These are phyloP conservation scores for Aureobasidium leucospermi DNA, from an alignment of 2,329 filamentous ascomycete genomes.

Conservation along the genomic window DNA sequence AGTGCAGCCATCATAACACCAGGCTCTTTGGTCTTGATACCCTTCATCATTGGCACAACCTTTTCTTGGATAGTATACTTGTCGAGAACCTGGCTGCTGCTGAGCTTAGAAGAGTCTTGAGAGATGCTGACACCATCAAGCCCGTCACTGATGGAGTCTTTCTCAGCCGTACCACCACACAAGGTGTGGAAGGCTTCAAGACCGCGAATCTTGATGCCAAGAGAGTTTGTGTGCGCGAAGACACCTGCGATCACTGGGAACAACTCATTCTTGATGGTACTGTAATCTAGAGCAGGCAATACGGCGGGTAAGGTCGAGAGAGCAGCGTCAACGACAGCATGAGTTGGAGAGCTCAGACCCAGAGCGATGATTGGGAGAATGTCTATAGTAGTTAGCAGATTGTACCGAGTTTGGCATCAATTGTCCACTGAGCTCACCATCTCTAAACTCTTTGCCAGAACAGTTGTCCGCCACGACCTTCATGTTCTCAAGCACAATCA, in stretches of 20 bases:
- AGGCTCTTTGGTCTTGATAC: constrained; percentile 95
- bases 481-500: constrained; percentile 84
- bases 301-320: constrained; percentile 70
- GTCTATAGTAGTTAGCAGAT: constrained; percentile 43
- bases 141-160: constrained; percentile 54
- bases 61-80: constrained; percentile 99
- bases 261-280: constrained; percentile 91
- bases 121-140: constrained; percentile 60
- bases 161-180: constrained; percentile 63
- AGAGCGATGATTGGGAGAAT: constrained; percentile 79
- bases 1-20: constrained; percentile 94
- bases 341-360: constrained; percentile 81
- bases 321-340: constrained; percentile 79
- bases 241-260: constrained; percentile 87
- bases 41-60: constrained; percentile 81
- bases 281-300: constrained; percentile 88
- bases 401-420: constrained; percentile 23
- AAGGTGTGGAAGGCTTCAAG: constrained; percentile 84
- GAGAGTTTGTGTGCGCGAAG: constrained; percentile 86
- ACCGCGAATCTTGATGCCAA: constrained; percentile 89
- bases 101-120: constrained; percentile 41
- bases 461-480: constrained; percentile 69
- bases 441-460: constrained; percentile 88
- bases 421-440: constrained; percentile 48
- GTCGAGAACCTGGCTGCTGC: constrained; percentile 68